Conservation (phyloP, 352 stramenopile genomes). For the Phytophthora capsici region DNA sequence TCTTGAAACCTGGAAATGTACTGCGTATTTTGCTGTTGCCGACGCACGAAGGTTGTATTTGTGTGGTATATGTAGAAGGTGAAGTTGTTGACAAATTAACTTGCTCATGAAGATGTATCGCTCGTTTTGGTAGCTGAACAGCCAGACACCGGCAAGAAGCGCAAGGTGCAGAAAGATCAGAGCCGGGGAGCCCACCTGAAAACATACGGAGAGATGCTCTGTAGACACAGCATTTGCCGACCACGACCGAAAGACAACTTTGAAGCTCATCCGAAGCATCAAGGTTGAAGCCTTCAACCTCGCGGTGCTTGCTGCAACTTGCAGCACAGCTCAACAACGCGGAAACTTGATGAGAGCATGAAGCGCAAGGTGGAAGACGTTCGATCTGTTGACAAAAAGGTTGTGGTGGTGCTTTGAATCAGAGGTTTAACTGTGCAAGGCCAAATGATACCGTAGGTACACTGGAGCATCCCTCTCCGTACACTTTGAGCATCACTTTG, state of each 20-base stretch:
- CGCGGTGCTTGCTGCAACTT: conserved; percentile 12
- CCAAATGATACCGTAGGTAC: not conserved
- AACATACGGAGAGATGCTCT: conserved; percentile 23
- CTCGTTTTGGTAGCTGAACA: conserved; percentile 18
- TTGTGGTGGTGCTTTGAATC: not conserved
- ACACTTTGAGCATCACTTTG: not conserved
- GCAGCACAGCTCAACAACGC: conserved; percentile 3
- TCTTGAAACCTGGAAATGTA: not conserved
- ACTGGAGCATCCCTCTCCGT: conserved; percentile 3
- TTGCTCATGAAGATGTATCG: conserved; percentile 4
- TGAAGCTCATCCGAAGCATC: not conserved
- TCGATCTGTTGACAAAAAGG: not conserved
- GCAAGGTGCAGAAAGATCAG: conserved; percentile 18
- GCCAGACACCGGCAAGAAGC: conserved; percentile 21
- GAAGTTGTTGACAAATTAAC: not conserved
- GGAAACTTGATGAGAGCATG: conserved; percentile 1
- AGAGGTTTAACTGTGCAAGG: no score
- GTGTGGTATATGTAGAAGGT: no score
- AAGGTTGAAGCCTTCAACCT: not conserved
- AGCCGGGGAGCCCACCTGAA: conserved; percentile 13
- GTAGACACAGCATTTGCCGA: conserved; percentile 10
- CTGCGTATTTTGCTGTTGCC: no score
- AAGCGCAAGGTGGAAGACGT: conserved; percentile 8
- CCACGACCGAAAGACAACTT: not conserved
- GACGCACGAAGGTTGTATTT: no score